These are phyloP conservation scores for Xylariaceae sp. DNA, from an alignment of 2,329 filamentous ascomycete genomes.

Conservation along the genomic window DNA sequence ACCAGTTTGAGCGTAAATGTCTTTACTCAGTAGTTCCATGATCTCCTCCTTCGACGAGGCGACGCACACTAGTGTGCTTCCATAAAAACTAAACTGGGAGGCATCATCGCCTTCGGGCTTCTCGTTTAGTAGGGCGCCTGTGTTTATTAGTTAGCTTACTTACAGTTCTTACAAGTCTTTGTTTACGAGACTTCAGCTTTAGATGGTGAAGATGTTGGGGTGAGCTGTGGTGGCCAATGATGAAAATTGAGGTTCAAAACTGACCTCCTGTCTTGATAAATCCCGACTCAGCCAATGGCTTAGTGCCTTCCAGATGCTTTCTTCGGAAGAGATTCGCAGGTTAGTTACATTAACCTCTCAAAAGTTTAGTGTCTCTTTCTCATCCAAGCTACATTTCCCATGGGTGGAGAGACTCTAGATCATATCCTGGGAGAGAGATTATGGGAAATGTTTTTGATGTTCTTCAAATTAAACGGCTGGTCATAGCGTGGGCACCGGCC, in stretches of 20 bases:
- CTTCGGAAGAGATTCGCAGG: constrained; percentile 17
- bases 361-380: not conserved
- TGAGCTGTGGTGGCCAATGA: too few relatives aligned
- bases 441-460: not conserved
- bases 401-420: too few relatives aligned
- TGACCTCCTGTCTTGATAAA: constrained; percentile 69
- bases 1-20: constrained; percentile 72
- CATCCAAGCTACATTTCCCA: too few relatives aligned
- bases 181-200: not conserved
- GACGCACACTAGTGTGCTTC: constrained; percentile 71
- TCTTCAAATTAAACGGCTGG: too few relatives aligned
- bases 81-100: constrained; percentile 69
- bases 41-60: constrained; percentile 75
- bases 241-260: constrained; percentile 26
- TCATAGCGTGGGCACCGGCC: too few relatives aligned
- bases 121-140: constrained; percentile 69
- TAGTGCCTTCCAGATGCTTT: constrained; percentile 63
- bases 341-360: too few relatives aligned
- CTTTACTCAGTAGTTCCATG: constrained; percentile 67
- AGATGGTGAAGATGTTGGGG: not conserved
- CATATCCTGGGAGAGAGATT: too few relatives aligned
- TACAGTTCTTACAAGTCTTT: too few relatives aligned
- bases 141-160: not conserved
- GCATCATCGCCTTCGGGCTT: constrained; percentile 66
- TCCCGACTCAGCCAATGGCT: constrained; percentile 58